phyloP scores from a whole-genome alignment of 176 grass and related monocot species.

The Saccharum spontaneum region DNA sequence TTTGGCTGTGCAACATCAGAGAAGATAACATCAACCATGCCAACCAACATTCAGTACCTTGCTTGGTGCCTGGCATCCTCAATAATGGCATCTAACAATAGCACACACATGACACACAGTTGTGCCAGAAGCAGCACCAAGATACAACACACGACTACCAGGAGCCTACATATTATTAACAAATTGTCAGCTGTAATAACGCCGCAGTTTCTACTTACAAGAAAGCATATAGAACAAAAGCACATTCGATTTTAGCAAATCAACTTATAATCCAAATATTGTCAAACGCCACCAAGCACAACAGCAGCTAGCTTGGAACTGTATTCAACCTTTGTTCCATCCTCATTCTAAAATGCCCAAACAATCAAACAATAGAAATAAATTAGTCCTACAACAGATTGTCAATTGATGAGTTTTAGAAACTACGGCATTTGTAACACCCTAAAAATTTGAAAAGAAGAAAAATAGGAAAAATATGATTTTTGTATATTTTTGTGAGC shows the following conservation, averaged over 20 bases:
- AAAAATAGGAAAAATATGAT: no score
- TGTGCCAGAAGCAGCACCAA: slow-evolving; percentile 89
- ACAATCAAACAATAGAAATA: not conserved
- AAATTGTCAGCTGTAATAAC: not conserved
- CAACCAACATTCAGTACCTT: slow-evolving; percentile 85
- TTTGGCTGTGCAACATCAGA: slow-evolving; percentile 98
- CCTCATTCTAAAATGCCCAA: slow-evolving; percentile 52
- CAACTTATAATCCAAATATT: slow-evolving; percentile 82
- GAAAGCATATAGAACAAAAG: not conserved
- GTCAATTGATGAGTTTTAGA: not conserved
- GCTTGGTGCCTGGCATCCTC: slow-evolving; percentile 94
- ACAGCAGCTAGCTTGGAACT: slow-evolving; percentile 89
- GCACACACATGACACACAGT: slow-evolving; percentile 88
- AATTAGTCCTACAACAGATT: not conserved
- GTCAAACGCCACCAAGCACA: slow-evolving; percentile 77
- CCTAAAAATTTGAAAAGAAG: no score
- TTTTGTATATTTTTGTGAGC: no score
- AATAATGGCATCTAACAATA: slow-evolving; percentile 48
- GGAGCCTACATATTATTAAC: slow-evolving; percentile 46
- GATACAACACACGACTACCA: slow-evolving; percentile 75
- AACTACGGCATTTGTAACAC: no score
- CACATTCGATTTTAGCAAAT: not conserved
- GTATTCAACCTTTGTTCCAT: slow-evolving; percentile 76
- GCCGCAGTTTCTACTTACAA: no score
- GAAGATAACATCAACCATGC: slow-evolving; percentile 99